A percentile compares a stretch with the other conserved stretches of the same genome.
Evolutionary conservation across 2,329 filamentous ascomycete species (phyloP).

Genomic region (Ophioceras dolichostomum): DNA sequence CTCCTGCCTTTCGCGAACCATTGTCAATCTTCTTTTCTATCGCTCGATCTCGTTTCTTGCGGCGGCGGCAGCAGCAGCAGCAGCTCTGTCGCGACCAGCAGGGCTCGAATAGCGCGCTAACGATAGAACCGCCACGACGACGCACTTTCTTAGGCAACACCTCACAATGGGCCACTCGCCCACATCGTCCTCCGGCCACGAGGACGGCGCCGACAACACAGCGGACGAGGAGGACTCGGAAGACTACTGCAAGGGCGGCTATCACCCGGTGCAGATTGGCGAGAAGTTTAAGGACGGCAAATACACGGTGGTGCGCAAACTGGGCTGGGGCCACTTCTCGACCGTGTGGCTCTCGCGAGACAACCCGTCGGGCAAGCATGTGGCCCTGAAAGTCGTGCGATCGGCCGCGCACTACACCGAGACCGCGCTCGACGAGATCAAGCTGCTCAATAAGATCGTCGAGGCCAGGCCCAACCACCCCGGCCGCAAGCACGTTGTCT

Average conservation of each 20-base stretch:
- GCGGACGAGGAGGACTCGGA: conserved; percentile 98
- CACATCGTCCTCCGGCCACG: conserved; percentile 63
- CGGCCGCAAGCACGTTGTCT: conserved; percentile 89
- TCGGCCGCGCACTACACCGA: conserved; percentile 98
- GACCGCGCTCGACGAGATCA: conserved; percentile 97
- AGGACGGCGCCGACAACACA: conserved; percentile 80
- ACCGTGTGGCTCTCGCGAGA: conserved; percentile 82
- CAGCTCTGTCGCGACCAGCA: conserved; percentile 11
- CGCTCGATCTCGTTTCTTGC: no score
- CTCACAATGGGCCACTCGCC: conserved; percentile 56
- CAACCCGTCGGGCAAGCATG: conserved; percentile 81
- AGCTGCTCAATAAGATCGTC: conserved; percentile 92
- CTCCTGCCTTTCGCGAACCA: no score
- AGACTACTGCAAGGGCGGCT: conserved; percentile 98
- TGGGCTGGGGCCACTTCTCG: conserved; percentile 98
- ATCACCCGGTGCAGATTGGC: conserved; percentile 87
- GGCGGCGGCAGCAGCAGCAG: no score
- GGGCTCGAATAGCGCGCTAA: conserved; percentile 44
- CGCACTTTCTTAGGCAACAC: no score
- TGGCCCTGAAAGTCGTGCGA: conserved; percentile 93
- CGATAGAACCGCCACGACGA: no score
- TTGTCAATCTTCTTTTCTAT: no score
- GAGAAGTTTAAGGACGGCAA: conserved; percentile 97
- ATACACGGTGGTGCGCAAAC: conserved; percentile 91
- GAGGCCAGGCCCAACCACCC: conserved; percentile 91